Percentiles rank a stretch among this genome's conserved stretches.
phyloP scores from a whole-genome alignment of 2,329 filamentous ascomycete species.

The Aspergillus clavatus region DNA sequence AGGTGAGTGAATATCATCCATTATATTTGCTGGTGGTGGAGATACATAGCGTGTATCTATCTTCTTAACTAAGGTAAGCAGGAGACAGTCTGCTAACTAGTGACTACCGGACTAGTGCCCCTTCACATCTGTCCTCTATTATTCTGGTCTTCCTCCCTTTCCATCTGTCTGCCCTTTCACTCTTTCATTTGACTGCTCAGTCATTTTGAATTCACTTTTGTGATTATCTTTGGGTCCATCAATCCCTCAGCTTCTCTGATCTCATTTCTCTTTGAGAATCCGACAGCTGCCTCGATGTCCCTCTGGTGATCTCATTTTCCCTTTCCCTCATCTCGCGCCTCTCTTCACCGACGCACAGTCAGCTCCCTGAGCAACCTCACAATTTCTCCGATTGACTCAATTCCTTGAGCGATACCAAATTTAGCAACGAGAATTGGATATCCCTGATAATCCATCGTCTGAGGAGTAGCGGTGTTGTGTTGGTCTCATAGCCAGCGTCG shows the following conservation, averaged over 20 bases:
- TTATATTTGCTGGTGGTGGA: too few relatives aligned
- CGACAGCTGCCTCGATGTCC: slow-evolving; percentile 13
- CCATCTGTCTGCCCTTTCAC: slow-evolving; percentile 1
- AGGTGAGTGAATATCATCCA: too few relatives aligned
- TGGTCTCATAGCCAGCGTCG: background rate
- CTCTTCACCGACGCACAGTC: slow-evolving; percentile 5
- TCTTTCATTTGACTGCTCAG: background rate
- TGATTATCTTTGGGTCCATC: background rate
- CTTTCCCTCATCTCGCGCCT: slow-evolving; percentile 1
- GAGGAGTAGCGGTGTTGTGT: too few relatives aligned
- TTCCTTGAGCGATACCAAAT: background rate
- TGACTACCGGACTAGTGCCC: too few relatives aligned
- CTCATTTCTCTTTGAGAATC: background rate
- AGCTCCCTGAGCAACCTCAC: background rate
- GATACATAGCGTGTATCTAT: too few relatives aligned
- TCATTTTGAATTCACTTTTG: too few relatives aligned
- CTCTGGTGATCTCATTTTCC: slow-evolving; percentile 14
- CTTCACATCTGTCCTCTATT: background rate
- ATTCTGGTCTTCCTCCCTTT: slow-evolving; percentile 1
- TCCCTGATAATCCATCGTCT: background rate
- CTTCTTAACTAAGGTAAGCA: too few relatives aligned
- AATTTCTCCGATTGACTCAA: slow-evolving; percentile 4
- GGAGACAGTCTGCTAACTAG: too few relatives aligned
- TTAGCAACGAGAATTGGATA: background rate
- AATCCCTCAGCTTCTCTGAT: background rate